Evolutionary conservation across 352 stramenopile genomes (phyloP).

Genomic region (Globisporangium heterothallicum): DNA sequence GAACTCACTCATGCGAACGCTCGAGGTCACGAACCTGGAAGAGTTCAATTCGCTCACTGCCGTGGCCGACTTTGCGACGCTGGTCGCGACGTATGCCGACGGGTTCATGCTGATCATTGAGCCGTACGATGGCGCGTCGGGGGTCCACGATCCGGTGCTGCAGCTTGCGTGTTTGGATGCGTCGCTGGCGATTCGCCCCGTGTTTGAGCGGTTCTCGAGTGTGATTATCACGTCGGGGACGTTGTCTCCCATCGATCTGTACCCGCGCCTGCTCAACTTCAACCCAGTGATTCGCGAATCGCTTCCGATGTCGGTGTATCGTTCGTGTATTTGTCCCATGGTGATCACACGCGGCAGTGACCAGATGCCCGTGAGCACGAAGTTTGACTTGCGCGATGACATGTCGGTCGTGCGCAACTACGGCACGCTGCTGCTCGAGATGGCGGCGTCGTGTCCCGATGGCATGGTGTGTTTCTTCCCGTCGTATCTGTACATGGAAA

Average conservation of each 20-base stretch:
- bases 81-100: conserved; percentile 96
- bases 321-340: conserved; percentile 96
- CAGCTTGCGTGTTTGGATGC: conserved; percentile 96
- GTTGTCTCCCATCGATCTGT: conserved; percentile 98
- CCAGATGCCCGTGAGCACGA: conserved; percentile 95
- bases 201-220: conserved; percentile 95
- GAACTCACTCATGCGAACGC: conserved; percentile 93
- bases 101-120: conserved; percentile 99
- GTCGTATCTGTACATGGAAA: conserved; percentile 99
- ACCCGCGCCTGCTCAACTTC: conserved; percentile 98
- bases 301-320: conserved; percentile 98
- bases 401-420: conserved; percentile 96
- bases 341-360: conserved; percentile 97
- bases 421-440: conserved; percentile 92
- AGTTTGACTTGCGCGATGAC: conserved; percentile 87
- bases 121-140: conserved; percentile 83
- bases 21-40: conserved; percentile 97
- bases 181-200: conserved; percentile 95
- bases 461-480: conserved; percentile 99
- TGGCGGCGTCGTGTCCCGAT: conserved; percentile 93
- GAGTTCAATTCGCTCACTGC: conserved; percentile 94
- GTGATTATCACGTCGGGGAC: conserved; percentile 93
- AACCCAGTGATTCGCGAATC: conserved; percentile 94
- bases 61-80: conserved; percentile 96
- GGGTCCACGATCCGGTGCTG: conserved; percentile 80